phyloP scores from a whole-genome alignment of 2,329 filamentous ascomycete genomes.

The Fusarium concolor region DNA sequence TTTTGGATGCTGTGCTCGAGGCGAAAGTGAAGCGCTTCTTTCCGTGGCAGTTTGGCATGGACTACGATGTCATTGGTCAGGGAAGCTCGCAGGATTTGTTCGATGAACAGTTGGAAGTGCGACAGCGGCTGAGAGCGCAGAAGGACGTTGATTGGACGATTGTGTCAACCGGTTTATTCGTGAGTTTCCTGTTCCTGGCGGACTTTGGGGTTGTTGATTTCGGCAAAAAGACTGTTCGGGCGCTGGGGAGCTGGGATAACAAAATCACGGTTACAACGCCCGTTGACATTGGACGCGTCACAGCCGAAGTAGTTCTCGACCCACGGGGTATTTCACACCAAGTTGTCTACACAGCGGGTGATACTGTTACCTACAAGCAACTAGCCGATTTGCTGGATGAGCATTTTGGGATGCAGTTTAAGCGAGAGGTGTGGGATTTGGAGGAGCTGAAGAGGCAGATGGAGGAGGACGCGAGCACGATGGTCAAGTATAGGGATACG shows the following conservation, averaged over 20 bases:
- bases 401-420: slow-evolving; percentile 54
- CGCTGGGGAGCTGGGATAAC: slow-evolving; percentile 71
- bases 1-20: slow-evolving; percentile 65
- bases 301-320: slow-evolving; percentile 66
- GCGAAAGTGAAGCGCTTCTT: slow-evolving; percentile 66
- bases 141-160: slow-evolving; percentile 67
- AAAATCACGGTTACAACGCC: slow-evolving; percentile 71
- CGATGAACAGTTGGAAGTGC: slow-evolving; percentile 73
- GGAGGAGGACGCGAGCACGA: slow-evolving; percentile 58
- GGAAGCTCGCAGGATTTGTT: slow-evolving; percentile 73
- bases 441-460: slow-evolving; percentile 59
- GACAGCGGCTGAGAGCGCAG: slow-evolving; percentile 63
- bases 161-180: slow-evolving; percentile 77
- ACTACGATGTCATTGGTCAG: slow-evolving; percentile 73
- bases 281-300: slow-evolving; percentile 71
- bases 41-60: slow-evolving; percentile 80
- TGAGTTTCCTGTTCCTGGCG: slow-evolving; percentile 73
- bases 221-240: slow-evolving; percentile 56
- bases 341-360: slow-evolving; percentile 70
- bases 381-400: slow-evolving; percentile 65
- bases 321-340: slow-evolving; percentile 51
- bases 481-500: slow-evolving; percentile 70
- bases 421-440: slow-evolving; percentile 62
- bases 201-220: slow-evolving; percentile 72
- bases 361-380: slow-evolving; percentile 68